phyloP scores from a whole-genome alignment of 1,284 basidiomycete species.

The Abortiporus biennis region DNA sequence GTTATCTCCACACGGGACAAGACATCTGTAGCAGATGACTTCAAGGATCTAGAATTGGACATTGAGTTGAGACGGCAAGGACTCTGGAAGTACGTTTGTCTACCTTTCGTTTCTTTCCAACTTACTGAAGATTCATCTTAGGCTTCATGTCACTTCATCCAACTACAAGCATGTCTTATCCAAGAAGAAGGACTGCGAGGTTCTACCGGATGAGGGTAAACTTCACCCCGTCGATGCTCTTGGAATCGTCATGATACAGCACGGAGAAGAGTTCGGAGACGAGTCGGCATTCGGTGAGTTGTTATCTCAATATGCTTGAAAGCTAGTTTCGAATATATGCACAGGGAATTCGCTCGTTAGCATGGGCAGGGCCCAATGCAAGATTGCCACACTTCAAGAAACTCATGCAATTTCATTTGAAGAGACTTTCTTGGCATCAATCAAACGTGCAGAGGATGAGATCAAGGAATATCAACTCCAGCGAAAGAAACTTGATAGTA shows the following conservation, averaged over 20 bases:
- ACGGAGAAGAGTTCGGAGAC: slow-evolving; percentile 76
- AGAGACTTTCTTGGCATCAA: slow-evolving; percentile 64
- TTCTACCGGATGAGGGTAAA: slow-evolving; percentile 55
- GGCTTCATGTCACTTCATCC: slow-evolving; percentile 55
- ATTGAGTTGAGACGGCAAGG: slow-evolving; percentile 31
- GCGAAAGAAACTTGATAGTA: slow-evolving; percentile 76
- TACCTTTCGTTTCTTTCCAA: not conserved
- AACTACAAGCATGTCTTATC: slow-evolving; percentile 55
- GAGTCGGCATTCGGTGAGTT: slow-evolving; percentile 63
- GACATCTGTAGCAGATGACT: slow-evolving; percentile 31
- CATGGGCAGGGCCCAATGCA: slow-evolving; percentile 77
- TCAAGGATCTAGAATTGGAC: slow-evolving; percentile 29
- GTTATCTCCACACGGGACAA: slow-evolving; percentile 31
- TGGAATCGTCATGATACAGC: slow-evolving; percentile 80
- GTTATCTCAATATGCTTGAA: too few relatives aligned
- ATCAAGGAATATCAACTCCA: slow-evolving; percentile 68
- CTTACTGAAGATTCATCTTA: slow-evolving; percentile 20
- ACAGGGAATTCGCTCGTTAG: slow-evolving; percentile 69
- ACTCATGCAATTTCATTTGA: slow-evolving; percentile 65
- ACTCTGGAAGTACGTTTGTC: slow-evolving; percentile 23
- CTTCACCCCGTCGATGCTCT: slow-evolving; percentile 70
- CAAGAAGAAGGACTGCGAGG: slow-evolving; percentile 62
- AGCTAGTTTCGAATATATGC: slow-evolving; percentile 6
- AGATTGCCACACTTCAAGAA: slow-evolving; percentile 76
- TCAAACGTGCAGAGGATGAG: slow-evolving; percentile 55